phyloP scores from a whole-genome alignment of 78 protist genomes.

The slime mould (Dictyostelium discoideum) region DNA sequence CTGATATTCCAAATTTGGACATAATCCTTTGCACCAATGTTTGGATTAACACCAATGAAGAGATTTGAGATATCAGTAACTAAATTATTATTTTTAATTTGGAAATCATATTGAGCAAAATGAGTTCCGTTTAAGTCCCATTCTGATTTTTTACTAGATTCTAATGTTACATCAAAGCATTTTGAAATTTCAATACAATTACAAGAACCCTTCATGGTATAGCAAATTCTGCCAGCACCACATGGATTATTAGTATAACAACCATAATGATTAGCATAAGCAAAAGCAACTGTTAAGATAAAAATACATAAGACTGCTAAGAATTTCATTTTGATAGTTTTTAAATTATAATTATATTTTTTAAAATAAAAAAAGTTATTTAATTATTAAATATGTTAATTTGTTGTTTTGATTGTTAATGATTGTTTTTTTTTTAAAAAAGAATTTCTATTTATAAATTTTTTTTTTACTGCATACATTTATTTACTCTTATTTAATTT shows the following conservation, averaged over 20 bases:
- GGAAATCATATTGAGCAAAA: slow-evolving; percentile 17
- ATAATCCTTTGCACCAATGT: not conserved
- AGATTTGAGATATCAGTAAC: not conserved
- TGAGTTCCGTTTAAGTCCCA: not conserved
- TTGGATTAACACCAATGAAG: slow-evolving; percentile 6
- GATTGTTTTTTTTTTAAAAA: not conserved
- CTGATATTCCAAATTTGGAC: slow-evolving; percentile 14
- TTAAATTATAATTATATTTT: not conserved
- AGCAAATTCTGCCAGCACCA: slow-evolving; percentile 24
- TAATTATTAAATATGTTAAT: not conserved
- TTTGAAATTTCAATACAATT: not conserved
- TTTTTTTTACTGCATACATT: no score
- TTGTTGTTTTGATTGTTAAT: not conserved
- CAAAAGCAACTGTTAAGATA: not conserved
- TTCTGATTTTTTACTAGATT: not conserved
- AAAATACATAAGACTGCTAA: not conserved
- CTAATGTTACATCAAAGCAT: slow-evolving; percentile 16
- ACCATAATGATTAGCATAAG: not conserved
- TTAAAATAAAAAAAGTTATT: not conserved
- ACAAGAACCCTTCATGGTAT: not conserved
- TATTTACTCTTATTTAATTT: no score
- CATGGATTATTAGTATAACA: slow-evolving; percentile 25
- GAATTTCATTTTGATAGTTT: not conserved
- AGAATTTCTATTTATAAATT: not conserved
- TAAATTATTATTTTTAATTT: not conserved